A percentile compares a stretch with the other conserved stretches of the same genome.
Conservation (phyloP, 768 basidiomycete species). For the Calvatia gigantea region DNA sequence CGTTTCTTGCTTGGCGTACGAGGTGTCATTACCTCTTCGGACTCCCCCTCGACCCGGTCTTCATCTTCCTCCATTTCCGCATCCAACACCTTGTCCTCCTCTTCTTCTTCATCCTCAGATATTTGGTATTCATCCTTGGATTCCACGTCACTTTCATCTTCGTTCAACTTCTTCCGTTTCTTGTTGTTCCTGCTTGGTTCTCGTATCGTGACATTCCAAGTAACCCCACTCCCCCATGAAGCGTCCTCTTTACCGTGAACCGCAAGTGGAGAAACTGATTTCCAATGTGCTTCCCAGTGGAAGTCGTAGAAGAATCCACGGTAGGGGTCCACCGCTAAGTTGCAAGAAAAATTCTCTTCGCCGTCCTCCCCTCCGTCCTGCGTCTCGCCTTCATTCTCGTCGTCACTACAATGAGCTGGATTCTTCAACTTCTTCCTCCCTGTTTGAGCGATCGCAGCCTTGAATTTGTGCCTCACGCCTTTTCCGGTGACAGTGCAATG, state of each 20-base stretch:
- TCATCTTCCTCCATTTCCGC: conserved; percentile 25
- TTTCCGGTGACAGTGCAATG: conserved; percentile 45
- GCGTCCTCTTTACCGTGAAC: conserved; percentile 24
- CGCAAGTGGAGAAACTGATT: conserved; percentile 27
- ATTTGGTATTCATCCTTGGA: conserved; percentile 21
- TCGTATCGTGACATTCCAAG: conserved; percentile 42
- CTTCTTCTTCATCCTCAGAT: conserved; percentile 27
- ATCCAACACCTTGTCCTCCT: conserved; percentile 23
- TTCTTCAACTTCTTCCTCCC: conserved; percentile 8
- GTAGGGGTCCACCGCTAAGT: conserved; percentile 51
- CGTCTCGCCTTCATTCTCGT: conserved; percentile 17
- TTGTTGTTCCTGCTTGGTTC: conserved; percentile 2
- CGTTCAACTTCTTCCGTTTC: conserved; percentile 11
- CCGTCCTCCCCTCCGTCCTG: conserved; percentile 22
- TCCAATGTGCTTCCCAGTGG: conserved; percentile 50
- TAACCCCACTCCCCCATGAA: conserved; percentile 35
- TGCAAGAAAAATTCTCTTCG: conserved; percentile 47
- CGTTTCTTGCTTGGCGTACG: conserved; percentile 23
- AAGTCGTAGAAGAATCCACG: conserved; percentile 63
- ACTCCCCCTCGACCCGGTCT: conserved; percentile 22
- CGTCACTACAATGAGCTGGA: conserved; percentile 14
- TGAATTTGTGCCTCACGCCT: conserved; percentile 14
- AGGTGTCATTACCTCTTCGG: conserved; percentile 26
- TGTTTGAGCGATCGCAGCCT: background rate
- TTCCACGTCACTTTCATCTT: conserved; percentile 12